A percentile compares a stretch with the other conserved stretches of the same genome.
phyloP scores from a whole-genome alignment of 176 grass and related monocot genomes.

The Otatea glauca region DNA sequence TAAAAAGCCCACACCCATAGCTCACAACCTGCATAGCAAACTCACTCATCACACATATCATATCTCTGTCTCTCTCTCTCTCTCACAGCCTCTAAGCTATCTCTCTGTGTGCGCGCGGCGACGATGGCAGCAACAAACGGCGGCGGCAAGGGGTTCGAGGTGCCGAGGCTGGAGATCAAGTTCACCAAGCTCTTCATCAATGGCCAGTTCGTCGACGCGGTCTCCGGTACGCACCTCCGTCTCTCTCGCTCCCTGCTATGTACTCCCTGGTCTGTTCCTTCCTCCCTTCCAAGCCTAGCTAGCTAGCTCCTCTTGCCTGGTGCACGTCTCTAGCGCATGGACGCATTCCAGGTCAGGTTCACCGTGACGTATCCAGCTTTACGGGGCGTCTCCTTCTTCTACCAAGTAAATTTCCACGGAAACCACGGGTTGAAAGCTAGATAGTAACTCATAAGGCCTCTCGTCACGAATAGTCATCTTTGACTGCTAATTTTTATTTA shows the following conservation, averaged over 20 bases:
- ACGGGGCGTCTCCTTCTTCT: not conserved
- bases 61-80: not conserved
- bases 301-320: not conserved
- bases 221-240: slow-evolving; percentile 55
- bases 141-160: slow-evolving; percentile 41
- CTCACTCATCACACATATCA: not conserved
- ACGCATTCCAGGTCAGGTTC: not conserved
- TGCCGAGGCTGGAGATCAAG: slow-evolving; percentile 69
- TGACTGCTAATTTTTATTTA: no score
- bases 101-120: not conserved
- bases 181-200: slow-evolving; percentile 97
- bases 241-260: not conserved
- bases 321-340: not conserved
- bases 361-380: not conserved
- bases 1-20: not conserved
- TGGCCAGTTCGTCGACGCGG: slow-evolving; percentile 80
- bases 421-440: not conserved
- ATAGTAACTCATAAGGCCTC: no score
- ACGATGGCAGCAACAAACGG: slow-evolving; percentile 44
- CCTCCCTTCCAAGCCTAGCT: no score
- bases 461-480: no score
- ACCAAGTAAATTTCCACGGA: not conserved
- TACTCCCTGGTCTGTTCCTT: no score
- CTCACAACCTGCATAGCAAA: not conserved
- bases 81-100: not conserved